A percentile compares a stretch with the other conserved stretches of the same genome.
These are phyloP conservation scores for Paralagenidium karlingii DNA, from an alignment of 352 stramenopile species.

Conservation along the genomic window DNA sequence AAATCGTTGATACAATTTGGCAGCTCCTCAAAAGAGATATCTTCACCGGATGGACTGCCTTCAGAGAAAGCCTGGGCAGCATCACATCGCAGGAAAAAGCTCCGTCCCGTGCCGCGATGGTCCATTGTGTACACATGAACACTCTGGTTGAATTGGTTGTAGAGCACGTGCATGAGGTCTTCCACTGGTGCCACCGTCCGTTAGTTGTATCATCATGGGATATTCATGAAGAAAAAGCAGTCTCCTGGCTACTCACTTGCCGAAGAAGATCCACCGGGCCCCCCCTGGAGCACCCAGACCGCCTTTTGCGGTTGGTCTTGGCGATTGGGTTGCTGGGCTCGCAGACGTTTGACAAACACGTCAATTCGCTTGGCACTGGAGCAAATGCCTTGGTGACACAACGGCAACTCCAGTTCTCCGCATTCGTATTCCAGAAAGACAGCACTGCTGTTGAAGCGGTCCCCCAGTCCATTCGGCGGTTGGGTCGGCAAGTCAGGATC, in stretches of 20 bases:
- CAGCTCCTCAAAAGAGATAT: slow-evolving; percentile 11
- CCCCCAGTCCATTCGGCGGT: background rate
- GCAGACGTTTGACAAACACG: slow-evolving; percentile 14
- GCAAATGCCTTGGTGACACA: slow-evolving; percentile 9
- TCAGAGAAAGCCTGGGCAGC: slow-evolving; percentile 15
- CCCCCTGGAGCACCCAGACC: slow-evolving; percentile 19
- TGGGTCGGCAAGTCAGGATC: too few relatives aligned
- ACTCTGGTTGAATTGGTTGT: slow-evolving; percentile 2
- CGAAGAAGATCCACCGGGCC: slow-evolving; percentile 9
- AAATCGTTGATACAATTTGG: slow-evolving; percentile 18
- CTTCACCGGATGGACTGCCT: slow-evolving; percentile 8
- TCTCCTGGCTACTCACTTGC: slow-evolving; percentile 7
- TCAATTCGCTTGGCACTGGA: slow-evolving; percentile 5
- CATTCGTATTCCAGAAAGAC: slow-evolving; percentile 7
- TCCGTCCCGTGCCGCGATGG: slow-evolving; percentile 34
- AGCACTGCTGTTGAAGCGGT: background rate
- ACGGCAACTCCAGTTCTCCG: too few relatives aligned
- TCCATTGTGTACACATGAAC: slow-evolving; percentile 37
- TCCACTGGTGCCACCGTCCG: slow-evolving; percentile 16
- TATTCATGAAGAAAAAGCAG: background rate
- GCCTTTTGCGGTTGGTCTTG: slow-evolving; percentile 4
- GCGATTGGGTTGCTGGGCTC: background rate
- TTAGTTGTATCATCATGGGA: background rate
- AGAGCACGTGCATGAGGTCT: slow-evolving; percentile 6
- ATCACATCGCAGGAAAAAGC: slow-evolving; percentile 20